Evolutionary conservation across 257 asterid species (phyloP).

Genomic region (Cynanchum wilfordii): DNA sequence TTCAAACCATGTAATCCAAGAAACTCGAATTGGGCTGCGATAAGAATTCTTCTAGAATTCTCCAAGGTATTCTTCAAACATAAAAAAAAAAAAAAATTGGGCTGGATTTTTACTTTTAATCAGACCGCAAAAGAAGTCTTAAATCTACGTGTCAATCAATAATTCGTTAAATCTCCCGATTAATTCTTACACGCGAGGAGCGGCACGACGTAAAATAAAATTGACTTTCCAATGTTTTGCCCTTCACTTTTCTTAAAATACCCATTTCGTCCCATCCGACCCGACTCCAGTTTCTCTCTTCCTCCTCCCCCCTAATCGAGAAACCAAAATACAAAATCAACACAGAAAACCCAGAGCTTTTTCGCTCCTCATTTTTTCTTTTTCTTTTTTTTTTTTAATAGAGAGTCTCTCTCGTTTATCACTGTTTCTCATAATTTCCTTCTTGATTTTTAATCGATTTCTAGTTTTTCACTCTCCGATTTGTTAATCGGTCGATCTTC

Average conservation of each 20-base stretch:
- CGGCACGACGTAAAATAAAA: background rate
- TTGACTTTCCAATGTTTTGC: background rate
- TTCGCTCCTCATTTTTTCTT: slow-evolving; percentile 12
- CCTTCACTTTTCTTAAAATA: slow-evolving; percentile 1
- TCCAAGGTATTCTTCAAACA: too few relatives aligned
- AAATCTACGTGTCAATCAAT: background rate
- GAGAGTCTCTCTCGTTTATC: background rate
- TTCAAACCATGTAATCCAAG: too few relatives aligned
- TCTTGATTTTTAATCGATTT: slow-evolving; percentile 16
- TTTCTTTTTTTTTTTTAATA: too few relatives aligned
- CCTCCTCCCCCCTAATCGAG: slow-evolving; percentile 5
- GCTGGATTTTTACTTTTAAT: background rate
- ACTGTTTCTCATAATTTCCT: background rate
- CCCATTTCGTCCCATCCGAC: background rate
- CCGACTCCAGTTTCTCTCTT: background rate
- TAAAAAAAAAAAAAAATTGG: background rate
- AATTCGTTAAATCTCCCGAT: background rate
- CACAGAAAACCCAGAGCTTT: slow-evolving; percentile 28
- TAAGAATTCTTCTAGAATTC: background rate
- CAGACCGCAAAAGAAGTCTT: background rate
- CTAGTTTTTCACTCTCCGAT: slow-evolving; percentile 28
- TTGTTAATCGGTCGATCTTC: slow-evolving; percentile 49
- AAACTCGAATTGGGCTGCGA: background rate
- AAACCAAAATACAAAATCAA: slow-evolving; percentile 24
- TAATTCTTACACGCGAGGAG: background rate